Conservation (phyloP, 495 filamentous ascomycete genomes). For the Daldinia decipiens region DNA sequence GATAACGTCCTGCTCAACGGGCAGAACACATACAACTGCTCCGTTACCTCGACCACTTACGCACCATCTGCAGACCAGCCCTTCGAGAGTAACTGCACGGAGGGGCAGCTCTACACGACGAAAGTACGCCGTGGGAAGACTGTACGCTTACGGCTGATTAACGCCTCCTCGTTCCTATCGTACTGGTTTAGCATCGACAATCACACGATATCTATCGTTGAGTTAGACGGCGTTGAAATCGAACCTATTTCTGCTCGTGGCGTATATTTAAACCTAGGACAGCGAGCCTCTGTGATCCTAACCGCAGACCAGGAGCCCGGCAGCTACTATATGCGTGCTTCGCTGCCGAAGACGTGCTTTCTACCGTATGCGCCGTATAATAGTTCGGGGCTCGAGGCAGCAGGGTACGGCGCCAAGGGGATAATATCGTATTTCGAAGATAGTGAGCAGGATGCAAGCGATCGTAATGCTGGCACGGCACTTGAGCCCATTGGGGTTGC, state of each 20-base stretch:
- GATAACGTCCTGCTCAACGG: constrained; percentile 65
- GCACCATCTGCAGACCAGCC: constrained; percentile 16
- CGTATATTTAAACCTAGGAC: constrained; percentile 48
- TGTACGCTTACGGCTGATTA: constrained; percentile 45
- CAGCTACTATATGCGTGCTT: constrained; percentile 46
- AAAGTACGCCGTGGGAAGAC: constrained; percentile 17
- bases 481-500: constrained; percentile 33
- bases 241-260: constrained; percentile 40
- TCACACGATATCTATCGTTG: constrained; percentile 46
- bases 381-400: constrained; percentile 41
- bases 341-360: constrained; percentile 46
- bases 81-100: constrained; percentile 31
- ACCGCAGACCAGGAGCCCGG: constrained; percentile 43
- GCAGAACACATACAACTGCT: constrained; percentile 57
- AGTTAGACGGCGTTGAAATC: constrained; percentile 48
- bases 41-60: constrained; percentile 41
- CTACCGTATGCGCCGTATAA: constrained; percentile 46
- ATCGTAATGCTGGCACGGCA: not conserved
- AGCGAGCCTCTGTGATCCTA: constrained; percentile 45
- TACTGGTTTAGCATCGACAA: constrained; percentile 49
- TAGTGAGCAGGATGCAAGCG: not conserved
- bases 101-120: constrained; percentile 38
- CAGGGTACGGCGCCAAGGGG: constrained; percentile 38
- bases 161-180: constrained; percentile 43
- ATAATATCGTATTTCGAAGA: constrained; percentile 37